These are phyloP conservation scores for Solidago caesia DNA, from an alignment of 129 eudicot genomes.

Conservation along the genomic window DNA sequence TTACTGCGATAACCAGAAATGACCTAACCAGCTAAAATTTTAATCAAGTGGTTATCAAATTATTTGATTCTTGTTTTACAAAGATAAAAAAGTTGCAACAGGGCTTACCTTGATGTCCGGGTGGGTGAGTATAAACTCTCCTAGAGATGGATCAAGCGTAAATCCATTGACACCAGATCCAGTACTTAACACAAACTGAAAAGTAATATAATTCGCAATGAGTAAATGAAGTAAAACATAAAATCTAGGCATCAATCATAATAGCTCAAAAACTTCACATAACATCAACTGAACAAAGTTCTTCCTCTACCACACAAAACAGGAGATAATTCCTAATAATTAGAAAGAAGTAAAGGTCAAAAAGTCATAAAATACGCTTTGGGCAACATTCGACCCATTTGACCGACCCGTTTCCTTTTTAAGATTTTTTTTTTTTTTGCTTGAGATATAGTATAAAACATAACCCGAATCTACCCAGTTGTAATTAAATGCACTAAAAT, in stretches of 20 bases:
- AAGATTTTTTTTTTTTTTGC: too few relatives aligned
- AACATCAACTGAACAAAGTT: neutral
- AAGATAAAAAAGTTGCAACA: neutral
- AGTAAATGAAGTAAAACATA: conserved; percentile 2
- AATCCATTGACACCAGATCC: conserved; percentile 96
- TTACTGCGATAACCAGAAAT: neutral
- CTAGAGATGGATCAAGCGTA: conserved; percentile 97
- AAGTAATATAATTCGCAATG: conserved; percentile 13
- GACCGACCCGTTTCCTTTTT: too few relatives aligned
- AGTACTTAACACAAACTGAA: conserved; percentile 87
- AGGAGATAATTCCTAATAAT: neutral
- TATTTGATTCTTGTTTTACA: neutral
- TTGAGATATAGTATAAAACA: neutral
- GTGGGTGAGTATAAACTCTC: conserved; percentile 95
- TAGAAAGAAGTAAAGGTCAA: neutral
- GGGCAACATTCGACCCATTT: too few relatives aligned
- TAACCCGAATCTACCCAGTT: neutral
- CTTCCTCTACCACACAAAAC: neutral
- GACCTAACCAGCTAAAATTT: neutral
- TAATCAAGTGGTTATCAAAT: neutral
- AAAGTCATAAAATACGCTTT: neutral
- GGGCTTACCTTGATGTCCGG: conserved; percentile 78
- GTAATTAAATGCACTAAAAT: neutral
- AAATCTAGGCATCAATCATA: neutral
- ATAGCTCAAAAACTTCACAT: neutral